phyloP scores from a whole-genome alignment of 345 rosid species.

The Pistacia integerrima region DNA sequence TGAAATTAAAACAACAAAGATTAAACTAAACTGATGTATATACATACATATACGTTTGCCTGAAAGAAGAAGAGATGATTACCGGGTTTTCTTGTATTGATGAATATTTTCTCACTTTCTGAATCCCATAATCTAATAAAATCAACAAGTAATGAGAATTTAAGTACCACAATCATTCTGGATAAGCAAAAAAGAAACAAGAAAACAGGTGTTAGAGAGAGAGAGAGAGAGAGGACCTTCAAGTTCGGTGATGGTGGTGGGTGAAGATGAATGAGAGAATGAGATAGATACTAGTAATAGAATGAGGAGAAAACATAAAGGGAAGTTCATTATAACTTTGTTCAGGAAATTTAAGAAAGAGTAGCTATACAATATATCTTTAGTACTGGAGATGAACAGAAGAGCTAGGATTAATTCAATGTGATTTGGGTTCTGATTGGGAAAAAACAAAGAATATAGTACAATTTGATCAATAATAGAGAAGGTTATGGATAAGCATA shows the following conservation, averaged over 20 bases:
- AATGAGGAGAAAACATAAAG: not conserved
- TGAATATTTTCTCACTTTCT: not conserved
- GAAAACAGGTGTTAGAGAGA: not conserved
- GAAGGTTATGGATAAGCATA: too few relatives aligned
- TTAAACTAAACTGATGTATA: not conserved
- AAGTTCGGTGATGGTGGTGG: too few relatives aligned
- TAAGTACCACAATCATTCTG: not conserved
- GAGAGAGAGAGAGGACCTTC: not conserved
- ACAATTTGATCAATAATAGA: too few relatives aligned
- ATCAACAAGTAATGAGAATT: not conserved
- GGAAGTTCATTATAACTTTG: not conserved
- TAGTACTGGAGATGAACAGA: not conserved
- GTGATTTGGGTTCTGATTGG: too few relatives aligned
- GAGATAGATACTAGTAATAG: not conserved
- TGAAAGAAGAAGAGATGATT: not conserved
- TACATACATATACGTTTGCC: too few relatives aligned
- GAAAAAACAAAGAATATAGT: too few relatives aligned
- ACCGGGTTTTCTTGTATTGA: constrained; percentile 5
- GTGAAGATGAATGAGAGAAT: not conserved
- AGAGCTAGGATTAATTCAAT: too few relatives aligned
- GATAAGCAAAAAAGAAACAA: not conserved
- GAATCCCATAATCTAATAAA: not conserved
- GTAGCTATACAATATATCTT: not conserved
- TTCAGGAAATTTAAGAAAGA: not conserved
- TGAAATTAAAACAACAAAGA: not conserved